Evolutionary conservation across 805 yeast species (phyloP).

Genomic region (Pichia manshurica): DNA sequence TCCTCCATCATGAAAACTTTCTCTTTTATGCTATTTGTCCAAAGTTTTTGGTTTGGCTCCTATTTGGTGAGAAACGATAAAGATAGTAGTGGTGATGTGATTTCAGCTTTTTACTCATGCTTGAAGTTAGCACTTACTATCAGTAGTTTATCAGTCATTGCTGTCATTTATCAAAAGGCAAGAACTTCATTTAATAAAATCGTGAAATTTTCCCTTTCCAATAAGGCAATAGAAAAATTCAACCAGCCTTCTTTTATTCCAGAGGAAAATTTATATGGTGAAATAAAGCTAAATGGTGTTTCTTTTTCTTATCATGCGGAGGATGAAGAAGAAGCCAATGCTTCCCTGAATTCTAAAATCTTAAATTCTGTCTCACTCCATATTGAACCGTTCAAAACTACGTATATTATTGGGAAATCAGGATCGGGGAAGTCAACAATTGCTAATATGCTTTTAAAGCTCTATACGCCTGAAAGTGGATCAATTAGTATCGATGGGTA

Average conservation of each 20-base stretch:
- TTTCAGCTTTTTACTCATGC: conserved; percentile 82
- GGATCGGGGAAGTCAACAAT: conserved; percentile 94
- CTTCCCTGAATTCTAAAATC: conserved; percentile 23
- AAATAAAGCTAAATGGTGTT: conserved; percentile 50
- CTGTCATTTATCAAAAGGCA: conserved; percentile 65
- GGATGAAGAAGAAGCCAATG: conserved; percentile 17
- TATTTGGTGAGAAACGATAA: conserved; percentile 49
- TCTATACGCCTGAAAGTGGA: conserved; percentile 56
- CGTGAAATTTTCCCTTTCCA: conserved; percentile 31
- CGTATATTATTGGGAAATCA: conserved; percentile 76
- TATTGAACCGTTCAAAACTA: conserved; percentile 41
- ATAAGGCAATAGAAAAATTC: not conserved
- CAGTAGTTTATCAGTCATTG: conserved; percentile 47
- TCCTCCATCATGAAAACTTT: conserved; percentile 50
- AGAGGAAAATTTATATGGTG: conserved; percentile 35
- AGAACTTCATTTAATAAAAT: conserved; percentile 58
- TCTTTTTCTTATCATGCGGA: conserved; percentile 44
- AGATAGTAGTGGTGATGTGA: conserved; percentile 53
- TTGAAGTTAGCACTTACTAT: conserved; percentile 62
- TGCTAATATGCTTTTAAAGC: conserved; percentile 52
- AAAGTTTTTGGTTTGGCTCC: conserved; percentile 90
- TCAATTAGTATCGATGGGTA: conserved; percentile 50
- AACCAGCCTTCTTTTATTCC: conserved; percentile 18
- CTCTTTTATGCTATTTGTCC: conserved; percentile 73
- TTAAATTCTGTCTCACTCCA: conserved; percentile 42